Percentiles rank a stretch among this genome's conserved stretches.
Conservation (phyloP, 345 rosid species). For the Eucalyptus pumila region DNA sequence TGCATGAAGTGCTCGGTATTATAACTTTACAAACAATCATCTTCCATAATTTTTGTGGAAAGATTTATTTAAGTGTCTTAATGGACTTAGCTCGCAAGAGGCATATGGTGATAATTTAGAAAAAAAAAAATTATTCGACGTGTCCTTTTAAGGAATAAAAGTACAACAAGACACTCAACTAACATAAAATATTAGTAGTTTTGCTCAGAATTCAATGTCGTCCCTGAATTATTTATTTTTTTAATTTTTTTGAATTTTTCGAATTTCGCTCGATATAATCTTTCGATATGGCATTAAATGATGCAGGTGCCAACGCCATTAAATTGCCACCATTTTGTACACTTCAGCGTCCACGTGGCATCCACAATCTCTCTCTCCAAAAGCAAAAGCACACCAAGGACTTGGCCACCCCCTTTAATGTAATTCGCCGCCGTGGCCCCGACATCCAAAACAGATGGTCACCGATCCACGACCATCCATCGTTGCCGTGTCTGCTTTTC, state of each 20-base stretch:
- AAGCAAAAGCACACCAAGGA: too few relatives aligned
- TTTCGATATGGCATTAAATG: neutral
- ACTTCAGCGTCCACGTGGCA: too few relatives aligned
- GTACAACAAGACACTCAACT: neutral
- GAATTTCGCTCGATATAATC: neutral
- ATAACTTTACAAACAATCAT: neutral
- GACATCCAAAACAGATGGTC: too few relatives aligned
- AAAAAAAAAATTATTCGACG: neutral
- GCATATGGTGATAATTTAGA: neutral
- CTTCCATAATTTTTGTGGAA: neutral
- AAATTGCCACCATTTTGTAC: neutral
- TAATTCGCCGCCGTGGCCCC: too few relatives aligned
- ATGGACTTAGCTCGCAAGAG: neutral
- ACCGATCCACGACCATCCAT: too few relatives aligned
- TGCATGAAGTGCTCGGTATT: neutral
- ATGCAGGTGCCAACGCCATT: too few relatives aligned
- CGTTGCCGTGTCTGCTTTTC: too few relatives aligned
- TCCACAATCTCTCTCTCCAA: too few relatives aligned
- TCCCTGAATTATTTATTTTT: rapidly evolving
- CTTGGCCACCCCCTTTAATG: too few relatives aligned
- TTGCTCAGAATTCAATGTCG: neutral
- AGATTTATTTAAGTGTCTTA: neutral
- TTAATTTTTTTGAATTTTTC: rapidly evolving
- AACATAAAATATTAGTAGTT: neutral
- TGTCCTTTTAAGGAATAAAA: neutral